Base-by-base conservation (phyloP, 805 yeast genomes). In the Vanderwaltozyma tropicalis region DNA sequence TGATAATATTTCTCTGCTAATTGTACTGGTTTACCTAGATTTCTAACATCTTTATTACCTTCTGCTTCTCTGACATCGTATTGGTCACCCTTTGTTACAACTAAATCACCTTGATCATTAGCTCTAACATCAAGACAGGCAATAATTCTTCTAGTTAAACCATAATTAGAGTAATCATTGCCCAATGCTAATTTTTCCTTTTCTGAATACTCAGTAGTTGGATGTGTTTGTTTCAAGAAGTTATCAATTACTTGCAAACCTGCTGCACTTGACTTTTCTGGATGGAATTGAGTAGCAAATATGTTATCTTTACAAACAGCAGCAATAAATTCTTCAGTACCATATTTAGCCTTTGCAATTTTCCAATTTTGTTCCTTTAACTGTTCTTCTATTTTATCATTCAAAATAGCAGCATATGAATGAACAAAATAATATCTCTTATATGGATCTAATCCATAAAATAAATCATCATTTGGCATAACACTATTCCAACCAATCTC, bases 71-170 rank as follows among this genome's bases (percentile, higher is more conserved):
- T 76, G 2, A 92, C 99, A 61, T 92, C 95, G 57, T 92, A 92
- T 60, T 92, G 98, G 55, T 92, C 99, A 40, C 99, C 99, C 62
- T 92, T 92, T 0, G 99, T 92, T 20, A 92, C 99, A 1, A 92
- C 98, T 48, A 92, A 70, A 57, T 92, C 98, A 24, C 98, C 99
- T 28, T 67, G 68, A 53, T 92, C 98, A 56, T 92, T 92, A 6
- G 95, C 70, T 51, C 99, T 76, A n/a, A 92, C 98, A 56, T 92
- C 99, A 31, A 92, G 63, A 60, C 99, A 92, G 0, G 98, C 98
- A 62, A 92, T 87, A 17, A 94, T 75, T 61, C 99, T 78, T 57
- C 89, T 74, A 1, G 96, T 80, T 21, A 92, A 68, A 0, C 96
- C 96, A 34, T 57, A 60, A 46, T 72, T 67, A 3, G 69, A 53